Base-by-base conservation (phyloP, 2,329 filamentous ascomycete species). In the Sporothrix humicola region DNA sequence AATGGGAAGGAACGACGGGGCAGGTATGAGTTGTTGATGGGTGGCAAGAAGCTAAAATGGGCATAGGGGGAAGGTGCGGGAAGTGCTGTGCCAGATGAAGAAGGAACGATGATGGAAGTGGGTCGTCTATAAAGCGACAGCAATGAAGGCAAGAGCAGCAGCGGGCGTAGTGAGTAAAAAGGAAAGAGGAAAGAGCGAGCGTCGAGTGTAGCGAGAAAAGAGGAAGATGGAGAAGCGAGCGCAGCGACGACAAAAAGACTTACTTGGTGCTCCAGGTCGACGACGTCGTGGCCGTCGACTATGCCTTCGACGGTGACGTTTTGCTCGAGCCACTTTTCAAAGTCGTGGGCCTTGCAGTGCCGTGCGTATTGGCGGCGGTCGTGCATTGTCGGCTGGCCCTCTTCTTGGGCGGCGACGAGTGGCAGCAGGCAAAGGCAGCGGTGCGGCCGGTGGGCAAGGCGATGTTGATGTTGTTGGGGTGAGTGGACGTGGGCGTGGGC, bases 201-300 rank as follows among this genome's bases (percentile, higher is more conserved):
- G 52, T 26, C 23, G 31, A 37, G 31, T 37, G 31, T 37, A 37
- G 31, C 20, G 20, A 56, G n/a, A 23, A 56, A 8, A 10, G 52
- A 23, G 7, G 20, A 26, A 56, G n/a, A 56, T 26, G 9, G n/a
- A 54, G 17, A 20, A 54, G 10, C 52, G 52, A 54, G n/a, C 6
- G 52, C 8, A 54, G 48, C n/a, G 48, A 9, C 20, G 23, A 8
- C 52, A 23, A 26, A 26, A 26, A 56, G 52, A 13, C 61, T 20
- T 66, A 66, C 61, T 20, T 66, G 61, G 20, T 69, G 9, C 15
- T 69, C 65, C 15, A n/a, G 6, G 23, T 54, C 26, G 13, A n/a
- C 23, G 13, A 69, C 8, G 46, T 69, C 23, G 15, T 37, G 26
- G 23, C 46, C 10, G 15, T 20, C 65, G 13, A 52, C 23, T 8